Conservation (phyloP, 2,329 filamentous ascomycete species). For the Metarhizium robertsii region DNA sequence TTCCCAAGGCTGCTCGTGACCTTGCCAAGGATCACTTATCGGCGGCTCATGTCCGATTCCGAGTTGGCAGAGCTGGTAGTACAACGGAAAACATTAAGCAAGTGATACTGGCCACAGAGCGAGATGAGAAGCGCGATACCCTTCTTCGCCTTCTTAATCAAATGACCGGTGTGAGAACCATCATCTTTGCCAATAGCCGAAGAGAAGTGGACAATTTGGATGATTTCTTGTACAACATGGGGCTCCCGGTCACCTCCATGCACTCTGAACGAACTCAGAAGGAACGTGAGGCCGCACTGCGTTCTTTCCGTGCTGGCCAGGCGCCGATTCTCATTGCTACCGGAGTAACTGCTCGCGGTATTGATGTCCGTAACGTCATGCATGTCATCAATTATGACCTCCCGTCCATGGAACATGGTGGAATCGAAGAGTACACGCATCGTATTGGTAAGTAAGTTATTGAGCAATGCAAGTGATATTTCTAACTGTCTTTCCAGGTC, state of each 20-base stretch:
- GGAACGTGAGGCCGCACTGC: constrained; percentile 87
- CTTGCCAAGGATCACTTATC: constrained; percentile 70
- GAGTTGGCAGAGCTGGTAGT: constrained; percentile 78
- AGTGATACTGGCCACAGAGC: constrained; percentile 58
- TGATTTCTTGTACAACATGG: constrained; percentile 74
- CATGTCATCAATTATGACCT: constrained; percentile 94
- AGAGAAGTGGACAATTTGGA: constrained; percentile 72
- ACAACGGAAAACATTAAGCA: constrained; percentile 79
- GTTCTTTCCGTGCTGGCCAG: constrained; percentile 67
- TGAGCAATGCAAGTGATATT: neutral
- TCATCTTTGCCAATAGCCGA: constrained; percentile 87
- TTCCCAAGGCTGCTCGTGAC: constrained; percentile 69
- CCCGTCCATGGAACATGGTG: constrained; percentile 64
- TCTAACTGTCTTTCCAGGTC: constrained; percentile 41
- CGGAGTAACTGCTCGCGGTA: constrained; percentile 76
- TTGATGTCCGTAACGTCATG: constrained; percentile 78
- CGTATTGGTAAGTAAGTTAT: constrained; percentile 62
- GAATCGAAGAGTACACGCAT: constrained; percentile 88
- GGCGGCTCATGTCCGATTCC: constrained; percentile 66
- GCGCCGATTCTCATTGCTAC: constrained; percentile 79
- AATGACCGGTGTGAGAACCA: constrained; percentile 63
- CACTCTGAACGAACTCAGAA: constrained; percentile 79
- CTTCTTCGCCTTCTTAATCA: constrained; percentile 64
- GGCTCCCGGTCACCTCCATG: constrained; percentile 77
- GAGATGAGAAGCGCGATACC: constrained; percentile 56